Conservation (phyloP, 768 basidiomycete genomes). For the Pilatotrama ljubarskyi region DNA sequence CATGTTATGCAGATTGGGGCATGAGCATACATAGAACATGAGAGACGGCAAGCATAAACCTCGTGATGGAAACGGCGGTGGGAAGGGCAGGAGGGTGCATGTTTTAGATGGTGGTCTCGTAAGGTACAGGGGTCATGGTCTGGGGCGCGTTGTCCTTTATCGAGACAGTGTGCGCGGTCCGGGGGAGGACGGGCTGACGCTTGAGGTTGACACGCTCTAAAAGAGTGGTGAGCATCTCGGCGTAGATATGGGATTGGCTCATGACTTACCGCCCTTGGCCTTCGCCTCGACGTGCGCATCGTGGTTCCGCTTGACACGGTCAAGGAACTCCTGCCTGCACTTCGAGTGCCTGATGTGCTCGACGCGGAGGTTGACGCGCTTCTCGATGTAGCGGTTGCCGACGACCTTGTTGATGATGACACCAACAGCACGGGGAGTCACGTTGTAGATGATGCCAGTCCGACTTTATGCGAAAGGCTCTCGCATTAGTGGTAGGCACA, state of each 20-base stretch:
- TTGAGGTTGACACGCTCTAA: slow-evolving; percentile 81
- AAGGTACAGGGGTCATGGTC: slow-evolving; percentile 89
- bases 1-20: slow-evolving; percentile 22
- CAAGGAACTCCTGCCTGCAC: slow-evolving; percentile 90
- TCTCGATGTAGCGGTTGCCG: slow-evolving; percentile 98
- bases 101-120: slow-evolving; percentile 93
- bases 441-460: slow-evolving; percentile 98
- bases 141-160: slow-evolving; percentile 76
- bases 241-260: neutral
- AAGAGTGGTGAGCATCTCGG: neutral
- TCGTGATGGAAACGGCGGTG: slow-evolving; percentile 11
- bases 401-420: slow-evolving; percentile 98
- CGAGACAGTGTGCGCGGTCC: slow-evolving; percentile 76
- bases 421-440: slow-evolving; percentile 91
- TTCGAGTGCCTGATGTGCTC: slow-evolving; percentile 97
- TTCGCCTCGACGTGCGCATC: slow-evolving; percentile 89
- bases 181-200: slow-evolving; percentile 82
- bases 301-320: slow-evolving; percentile 99
- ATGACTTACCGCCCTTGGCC: slow-evolving; percentile 75
- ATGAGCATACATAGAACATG: slow-evolving; percentile 23
- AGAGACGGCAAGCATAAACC: slow-evolving; percentile 19
- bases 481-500: neutral
- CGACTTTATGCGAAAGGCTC: slow-evolving; percentile 53
- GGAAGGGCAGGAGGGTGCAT: neutral
- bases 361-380: slow-evolving; percentile 96